Percentiles rank a stretch among this genome's conserved stretches.
Conservation (phyloP, 129 eudicot genomes). For the Sambucus nigra region DNA sequence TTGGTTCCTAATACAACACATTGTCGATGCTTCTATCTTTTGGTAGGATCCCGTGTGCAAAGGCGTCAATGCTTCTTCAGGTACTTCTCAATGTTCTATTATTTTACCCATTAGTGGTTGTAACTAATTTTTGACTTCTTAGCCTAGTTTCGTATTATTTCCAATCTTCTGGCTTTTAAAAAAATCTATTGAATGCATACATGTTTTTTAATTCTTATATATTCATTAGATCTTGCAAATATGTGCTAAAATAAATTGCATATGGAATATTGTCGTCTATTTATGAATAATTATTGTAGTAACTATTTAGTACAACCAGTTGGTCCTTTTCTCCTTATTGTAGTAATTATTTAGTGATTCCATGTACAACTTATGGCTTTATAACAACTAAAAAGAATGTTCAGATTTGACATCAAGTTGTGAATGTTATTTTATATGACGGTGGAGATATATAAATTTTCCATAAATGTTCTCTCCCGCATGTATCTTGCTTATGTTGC, state of each 20-base stretch:
- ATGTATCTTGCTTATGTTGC: neutral
- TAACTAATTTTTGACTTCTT: no score
- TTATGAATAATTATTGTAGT: neutral
- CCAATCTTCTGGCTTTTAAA: no score
- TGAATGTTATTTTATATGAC: neutral
- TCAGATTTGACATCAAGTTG: neutral
- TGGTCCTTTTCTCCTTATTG: neutral
- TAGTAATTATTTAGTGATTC: neutral
- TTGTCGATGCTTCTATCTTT: no score
- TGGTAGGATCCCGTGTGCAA: no score
- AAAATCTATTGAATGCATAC: slow-evolving; percentile 85
- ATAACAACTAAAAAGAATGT: no score
- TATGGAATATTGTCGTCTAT: neutral
- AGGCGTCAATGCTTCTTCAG: no score
- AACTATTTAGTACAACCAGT: neutral
- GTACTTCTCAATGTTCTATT: no score
- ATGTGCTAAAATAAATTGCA: neutral
- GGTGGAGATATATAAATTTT: neutral
- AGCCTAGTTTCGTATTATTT: no score
- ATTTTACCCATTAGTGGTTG: no score
- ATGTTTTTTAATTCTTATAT: slow-evolving; percentile 42
- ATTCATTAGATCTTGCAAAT: no score
- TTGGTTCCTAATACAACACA: no score
- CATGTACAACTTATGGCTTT: neutral
- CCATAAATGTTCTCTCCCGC: no score